Conservation (phyloP, 179 eudicot genomes). For the Kewa caespitosa region DNA sequence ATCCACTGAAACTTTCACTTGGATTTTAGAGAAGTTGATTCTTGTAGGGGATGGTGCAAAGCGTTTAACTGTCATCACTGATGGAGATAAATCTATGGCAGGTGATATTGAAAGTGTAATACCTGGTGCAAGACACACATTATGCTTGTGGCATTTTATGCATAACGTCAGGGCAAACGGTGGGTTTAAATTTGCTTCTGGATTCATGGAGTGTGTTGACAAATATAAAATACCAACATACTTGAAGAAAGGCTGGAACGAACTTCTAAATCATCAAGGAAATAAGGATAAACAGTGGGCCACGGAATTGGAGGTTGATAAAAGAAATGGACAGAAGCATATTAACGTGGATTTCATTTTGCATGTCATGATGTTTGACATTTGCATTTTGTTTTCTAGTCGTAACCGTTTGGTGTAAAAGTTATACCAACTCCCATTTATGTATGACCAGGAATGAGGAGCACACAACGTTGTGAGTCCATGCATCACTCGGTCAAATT, state of each 20-base stretch:
- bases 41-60: neutral
- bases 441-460: neutral
- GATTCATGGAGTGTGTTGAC: conserved; percentile 1
- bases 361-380: conserved; percentile 3
- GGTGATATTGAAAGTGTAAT: neutral
- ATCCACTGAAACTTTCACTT: too few relatives aligned
- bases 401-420: too few relatives aligned
- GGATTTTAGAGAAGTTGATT: too few relatives aligned
- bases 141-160: conserved; percentile 3
- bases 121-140: neutral
- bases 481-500: neutral
- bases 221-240: neutral
- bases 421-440: neutral
- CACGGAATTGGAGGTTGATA: neutral
- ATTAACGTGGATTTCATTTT: neutral
- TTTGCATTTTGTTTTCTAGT: neutral
- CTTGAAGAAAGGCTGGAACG: conserved; percentile 4
- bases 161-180: too few relatives aligned
- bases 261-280: neutral
- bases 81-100: conserved; percentile 11
- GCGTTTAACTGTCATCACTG: neutral
- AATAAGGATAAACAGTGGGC: neutral
- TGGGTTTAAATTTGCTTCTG: too few relatives aligned
- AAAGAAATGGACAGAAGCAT: conserved; percentile 1
- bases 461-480: neutral